phyloP scores from a whole-genome alignment of 306 rosid genomes.

The Erythrophleum fordii region DNA sequence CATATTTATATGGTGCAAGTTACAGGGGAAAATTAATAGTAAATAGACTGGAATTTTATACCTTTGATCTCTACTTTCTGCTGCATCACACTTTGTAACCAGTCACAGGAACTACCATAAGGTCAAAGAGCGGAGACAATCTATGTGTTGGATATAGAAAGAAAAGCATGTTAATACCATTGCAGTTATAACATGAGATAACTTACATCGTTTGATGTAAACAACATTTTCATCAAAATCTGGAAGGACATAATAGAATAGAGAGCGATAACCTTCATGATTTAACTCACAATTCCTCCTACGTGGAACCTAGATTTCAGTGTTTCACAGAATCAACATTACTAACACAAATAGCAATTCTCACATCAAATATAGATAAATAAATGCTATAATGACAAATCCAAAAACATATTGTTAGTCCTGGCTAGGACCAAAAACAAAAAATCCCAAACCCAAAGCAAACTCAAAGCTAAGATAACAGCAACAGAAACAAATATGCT shows the following conservation, averaged over 20 bases:
- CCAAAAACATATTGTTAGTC: too few species aligned
- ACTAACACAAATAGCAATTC: not conserved
- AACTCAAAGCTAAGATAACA: too few species aligned
- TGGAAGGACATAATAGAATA: not conserved
- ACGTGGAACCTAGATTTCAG: not conserved
- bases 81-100: slow-evolving; percentile 32
- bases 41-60: slow-evolving; percentile 13
- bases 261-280: not conserved
- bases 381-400: not conserved
- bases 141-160: not conserved
- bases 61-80: slow-evolving; percentile 38
- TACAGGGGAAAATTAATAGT: too few species aligned
- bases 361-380: not conserved
- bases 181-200: not conserved
- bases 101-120: slow-evolving; percentile 31
- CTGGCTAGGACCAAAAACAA: too few species aligned
- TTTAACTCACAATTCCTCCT: not conserved
- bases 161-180: not conserved
- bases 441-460: too few species aligned
- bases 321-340: not conserved
- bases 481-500: too few species aligned
- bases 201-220: not conserved
- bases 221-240: not conserved
- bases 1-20: too few species aligned
- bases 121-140: not conserved